These are phyloP conservation scores for Zelopaecilomyces penicillatus DNA, from an alignment of 2,329 filamentous ascomycete genomes.

Conservation along the genomic window DNA sequence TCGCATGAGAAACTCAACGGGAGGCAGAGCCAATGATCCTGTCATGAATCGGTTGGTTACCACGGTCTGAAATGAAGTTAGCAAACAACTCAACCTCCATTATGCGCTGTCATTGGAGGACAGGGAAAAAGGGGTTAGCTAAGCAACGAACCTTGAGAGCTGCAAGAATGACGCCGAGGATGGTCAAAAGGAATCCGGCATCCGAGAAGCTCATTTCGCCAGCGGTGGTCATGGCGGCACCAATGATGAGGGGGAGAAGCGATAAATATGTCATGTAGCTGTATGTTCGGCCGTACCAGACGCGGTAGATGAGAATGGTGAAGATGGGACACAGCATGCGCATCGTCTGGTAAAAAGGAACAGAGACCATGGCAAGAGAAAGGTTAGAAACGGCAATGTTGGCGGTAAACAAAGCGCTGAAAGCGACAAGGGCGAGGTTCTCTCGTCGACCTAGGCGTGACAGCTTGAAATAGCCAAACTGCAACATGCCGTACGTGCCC, in stretches of 20 bases:
- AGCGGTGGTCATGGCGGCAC: constrained; percentile 50
- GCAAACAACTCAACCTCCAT: background rate
- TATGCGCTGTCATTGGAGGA: background rate
- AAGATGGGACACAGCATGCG: constrained; percentile 54
- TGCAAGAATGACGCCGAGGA: constrained; percentile 45
- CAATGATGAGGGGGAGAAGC: constrained; percentile 51
- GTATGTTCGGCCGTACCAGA: constrained; percentile 48
- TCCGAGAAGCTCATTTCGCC: constrained; percentile 57
- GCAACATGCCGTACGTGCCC: constrained; percentile 46
- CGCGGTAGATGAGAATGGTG: constrained; percentile 52
- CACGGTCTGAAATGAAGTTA: constrained; percentile 37
- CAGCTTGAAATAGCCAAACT: constrained; percentile 43
- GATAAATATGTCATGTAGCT: constrained; percentile 49
- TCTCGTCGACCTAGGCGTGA: constrained; percentile 44
- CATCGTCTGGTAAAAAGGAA: constrained; percentile 59
- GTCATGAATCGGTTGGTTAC: constrained; percentile 59
- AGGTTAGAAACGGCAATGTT: constrained; percentile 59
- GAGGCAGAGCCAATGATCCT: constrained; percentile 46
- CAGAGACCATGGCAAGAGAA: constrained; percentile 52
- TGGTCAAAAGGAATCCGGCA: constrained; percentile 46
- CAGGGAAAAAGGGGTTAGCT: background rate
- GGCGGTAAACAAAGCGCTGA: constrained; percentile 53
- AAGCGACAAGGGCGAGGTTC: constrained; percentile 46
- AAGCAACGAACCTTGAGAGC: constrained; percentile 39
- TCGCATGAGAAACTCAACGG: constrained; percentile 52